phyloP scores from a whole-genome alignment of 1,284 basidiomycete genomes.

The Pseudozyma pruni region DNA sequence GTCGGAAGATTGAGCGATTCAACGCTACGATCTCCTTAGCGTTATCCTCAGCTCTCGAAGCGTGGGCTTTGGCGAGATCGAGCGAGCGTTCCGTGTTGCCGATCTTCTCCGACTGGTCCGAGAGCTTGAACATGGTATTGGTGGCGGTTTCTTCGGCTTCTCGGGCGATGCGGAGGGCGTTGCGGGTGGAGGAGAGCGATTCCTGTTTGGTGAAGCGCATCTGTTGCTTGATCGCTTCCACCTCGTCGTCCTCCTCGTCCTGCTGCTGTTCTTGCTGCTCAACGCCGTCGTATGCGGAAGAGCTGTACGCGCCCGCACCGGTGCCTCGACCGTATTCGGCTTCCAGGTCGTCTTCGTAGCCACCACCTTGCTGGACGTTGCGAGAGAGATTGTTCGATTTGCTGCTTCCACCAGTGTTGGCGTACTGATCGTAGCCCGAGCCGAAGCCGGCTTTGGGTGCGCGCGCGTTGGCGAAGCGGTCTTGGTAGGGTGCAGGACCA shows the following conservation, averaged over 20 bases:
- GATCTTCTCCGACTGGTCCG: slow-evolving; percentile 79
- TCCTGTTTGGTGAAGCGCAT: slow-evolving; percentile 93
- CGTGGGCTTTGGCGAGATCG: slow-evolving; percentile 91
- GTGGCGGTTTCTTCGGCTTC: slow-evolving; percentile 96
- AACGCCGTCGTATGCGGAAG: slow-evolving; percentile 42
- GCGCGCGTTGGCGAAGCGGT: slow-evolving; percentile 49
- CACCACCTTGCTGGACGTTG: slow-evolving; percentile 19
- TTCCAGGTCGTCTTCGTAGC: slow-evolving; percentile 54
- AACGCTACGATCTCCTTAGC: slow-evolving; percentile 93
- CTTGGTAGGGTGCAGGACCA: slow-evolving; percentile 18
- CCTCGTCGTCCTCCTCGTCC: slow-evolving; percentile 87
- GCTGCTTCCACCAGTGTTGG: slow-evolving; percentile 20
- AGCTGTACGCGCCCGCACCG: slow-evolving; percentile 11
- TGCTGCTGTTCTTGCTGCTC: slow-evolving; percentile 70
- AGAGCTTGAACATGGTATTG: slow-evolving; percentile 84
- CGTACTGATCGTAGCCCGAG: slow-evolving; percentile 50
- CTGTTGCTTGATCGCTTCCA: slow-evolving; percentile 95
- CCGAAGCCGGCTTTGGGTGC: slow-evolving; percentile 51
- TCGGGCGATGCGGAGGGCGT: slow-evolving; percentile 88
- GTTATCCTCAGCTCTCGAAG: slow-evolving; percentile 88
- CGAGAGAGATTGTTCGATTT: slow-evolving; percentile 26
- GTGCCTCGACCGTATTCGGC: slow-evolving; percentile 63
- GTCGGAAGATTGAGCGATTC: slow-evolving; percentile 91
- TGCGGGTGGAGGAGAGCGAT: slow-evolving; percentile 86
- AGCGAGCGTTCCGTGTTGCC: slow-evolving; percentile 96